Evolutionary conservation across 179 eudicot species (phyloP).

Genomic region (Beta macrorhiza): DNA sequence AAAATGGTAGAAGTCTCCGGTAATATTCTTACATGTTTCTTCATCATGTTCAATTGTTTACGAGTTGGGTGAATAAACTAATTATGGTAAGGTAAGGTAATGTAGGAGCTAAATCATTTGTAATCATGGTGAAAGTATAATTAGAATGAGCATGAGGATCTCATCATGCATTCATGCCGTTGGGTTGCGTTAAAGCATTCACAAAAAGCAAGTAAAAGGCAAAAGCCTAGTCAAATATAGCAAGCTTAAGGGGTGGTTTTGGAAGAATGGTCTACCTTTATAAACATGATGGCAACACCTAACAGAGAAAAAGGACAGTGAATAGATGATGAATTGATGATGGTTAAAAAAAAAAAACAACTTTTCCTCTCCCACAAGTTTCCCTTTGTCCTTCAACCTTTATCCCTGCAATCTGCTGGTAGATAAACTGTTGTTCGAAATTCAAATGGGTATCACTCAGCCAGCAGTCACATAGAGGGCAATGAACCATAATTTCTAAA

Average conservation of each 20-base stretch:
- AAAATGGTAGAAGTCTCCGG: no score
- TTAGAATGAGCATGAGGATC: constrained; percentile 13
- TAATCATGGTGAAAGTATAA: constrained; percentile 10
- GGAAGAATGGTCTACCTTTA: constrained; percentile 7
- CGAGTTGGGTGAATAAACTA: constrained; percentile 7
- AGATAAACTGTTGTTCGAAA: background rate
- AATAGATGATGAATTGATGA: background rate
- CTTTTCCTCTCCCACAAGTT: constrained; percentile 12
- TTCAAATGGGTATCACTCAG: background rate
- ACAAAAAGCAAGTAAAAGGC: constrained; percentile 16
- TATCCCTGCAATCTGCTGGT: background rate
- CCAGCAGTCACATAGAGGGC: background rate
- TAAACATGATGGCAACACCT: constrained; percentile 11
- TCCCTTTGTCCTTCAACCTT: background rate
- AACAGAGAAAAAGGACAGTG: constrained; percentile 1
- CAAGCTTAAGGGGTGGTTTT: background rate
- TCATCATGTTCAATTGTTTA: background rate
- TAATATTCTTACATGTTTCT: background rate
- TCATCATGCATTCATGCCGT: constrained; percentile 17
- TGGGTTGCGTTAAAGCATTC: constrained; percentile 20
- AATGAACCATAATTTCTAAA: constrained; percentile 4
- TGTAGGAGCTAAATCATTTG: constrained; percentile 9
- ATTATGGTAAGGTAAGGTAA: background rate
- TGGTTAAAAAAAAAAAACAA: background rate
- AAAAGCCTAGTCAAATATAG: background rate